Conservation (phyloP, 2,329 filamentous ascomycete species). For the Epicoccum nigrum region DNA sequence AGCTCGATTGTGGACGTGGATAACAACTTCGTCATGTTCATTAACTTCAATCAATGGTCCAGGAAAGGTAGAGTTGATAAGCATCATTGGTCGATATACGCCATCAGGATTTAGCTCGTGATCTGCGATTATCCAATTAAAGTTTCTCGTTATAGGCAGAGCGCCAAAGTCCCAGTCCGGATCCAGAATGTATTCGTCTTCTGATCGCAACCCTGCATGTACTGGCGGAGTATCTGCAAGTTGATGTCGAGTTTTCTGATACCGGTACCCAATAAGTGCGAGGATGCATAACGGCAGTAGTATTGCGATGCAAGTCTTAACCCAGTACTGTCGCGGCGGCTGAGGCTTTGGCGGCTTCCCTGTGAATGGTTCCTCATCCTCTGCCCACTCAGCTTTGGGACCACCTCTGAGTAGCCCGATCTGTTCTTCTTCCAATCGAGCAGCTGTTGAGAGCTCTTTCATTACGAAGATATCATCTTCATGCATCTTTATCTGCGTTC, state of each 20-base stretch:
- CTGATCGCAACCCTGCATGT: constrained; percentile 25
- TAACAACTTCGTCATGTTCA: constrained; percentile 70
- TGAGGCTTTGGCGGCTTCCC: neutral
- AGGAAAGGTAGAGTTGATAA: constrained; percentile 51
- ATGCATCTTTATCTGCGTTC: neutral
- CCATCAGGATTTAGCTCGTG: constrained; percentile 65
- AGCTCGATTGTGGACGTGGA: constrained; percentile 62
- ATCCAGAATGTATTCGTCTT: constrained; percentile 59
- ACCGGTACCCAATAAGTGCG: neutral
- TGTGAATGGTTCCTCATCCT: neutral
- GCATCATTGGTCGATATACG: constrained; percentile 49
- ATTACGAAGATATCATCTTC: constrained; percentile 1
- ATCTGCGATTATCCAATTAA: constrained; percentile 66
- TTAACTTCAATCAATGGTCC: constrained; percentile 50
- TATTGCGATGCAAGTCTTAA: neutral
- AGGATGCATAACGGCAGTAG: neutral
- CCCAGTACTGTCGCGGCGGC: neutral
- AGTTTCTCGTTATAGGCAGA: constrained; percentile 59
- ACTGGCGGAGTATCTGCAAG: neutral
- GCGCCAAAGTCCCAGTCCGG: constrained; percentile 62
- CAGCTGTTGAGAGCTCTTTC: constrained; percentile 8
- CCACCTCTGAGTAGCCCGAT: constrained; percentile 26
- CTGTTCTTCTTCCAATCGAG: constrained; percentile 22
- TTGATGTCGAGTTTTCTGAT: neutral
- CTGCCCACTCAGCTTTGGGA: constrained; percentile 12